These are phyloP conservation scores for Puccinia horiana DNA, from an alignment of 1,284 basidiomycete genomes.

Conservation along the genomic window DNA sequence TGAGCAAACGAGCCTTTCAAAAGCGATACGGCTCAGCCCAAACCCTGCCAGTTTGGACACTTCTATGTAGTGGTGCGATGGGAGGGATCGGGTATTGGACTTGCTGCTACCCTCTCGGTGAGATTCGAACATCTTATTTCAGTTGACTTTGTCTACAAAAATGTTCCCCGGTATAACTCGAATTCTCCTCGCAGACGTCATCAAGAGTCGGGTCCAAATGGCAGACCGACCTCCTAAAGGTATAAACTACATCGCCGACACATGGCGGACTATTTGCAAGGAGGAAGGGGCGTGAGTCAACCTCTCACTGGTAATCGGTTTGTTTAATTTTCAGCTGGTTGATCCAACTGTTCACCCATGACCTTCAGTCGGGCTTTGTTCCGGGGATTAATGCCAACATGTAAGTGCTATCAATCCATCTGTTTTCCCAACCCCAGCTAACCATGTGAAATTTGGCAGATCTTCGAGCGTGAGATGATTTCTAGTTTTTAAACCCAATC, in stretches of 20 bases:
- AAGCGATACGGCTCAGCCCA: conserved; percentile 59
- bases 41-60: conserved; percentile 81
- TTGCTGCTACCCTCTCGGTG: conserved; percentile 81
- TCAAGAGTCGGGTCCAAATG: conserved; percentile 86
- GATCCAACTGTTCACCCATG: neutral
- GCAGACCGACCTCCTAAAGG: conserved; percentile 75
- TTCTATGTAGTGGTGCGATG: conserved; percentile 79
- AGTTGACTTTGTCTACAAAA: neutral
- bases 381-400: conserved; percentile 47
- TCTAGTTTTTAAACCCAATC: conserved; percentile 7
- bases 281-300: conserved; percentile 74
- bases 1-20: conserved; percentile 75
- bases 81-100: conserved; percentile 95
- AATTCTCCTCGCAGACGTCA: conserved; percentile 67
- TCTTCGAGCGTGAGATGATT: conserved; percentile 55
- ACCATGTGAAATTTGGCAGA: conserved; percentile 49
- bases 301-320: conserved; percentile 19
- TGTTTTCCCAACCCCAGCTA: neutral
- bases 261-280: conserved; percentile 69
- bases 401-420: conserved; percentile 64
- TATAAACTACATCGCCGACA: conserved; percentile 72
- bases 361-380: conserved; percentile 47
- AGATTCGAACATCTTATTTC: neutral
- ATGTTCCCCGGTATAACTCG: neutral
- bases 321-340: conserved; percentile 61